These are phyloP conservation scores for Dictyostelium brefeldianum DNA, from an alignment of 78 protist genomes.

Conservation along the genomic window DNA sequence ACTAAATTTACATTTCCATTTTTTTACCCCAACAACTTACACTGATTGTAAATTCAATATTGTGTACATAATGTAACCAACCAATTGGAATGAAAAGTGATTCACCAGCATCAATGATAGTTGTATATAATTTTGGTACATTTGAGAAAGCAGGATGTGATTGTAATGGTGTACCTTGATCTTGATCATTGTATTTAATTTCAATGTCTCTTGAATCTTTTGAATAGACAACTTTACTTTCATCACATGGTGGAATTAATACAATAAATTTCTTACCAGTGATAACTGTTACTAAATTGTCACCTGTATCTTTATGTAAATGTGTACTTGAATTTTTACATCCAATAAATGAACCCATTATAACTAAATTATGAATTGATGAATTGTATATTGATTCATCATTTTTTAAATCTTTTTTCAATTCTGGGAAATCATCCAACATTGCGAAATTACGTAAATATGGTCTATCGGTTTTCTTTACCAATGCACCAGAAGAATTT, in stretches of 20 bases:
- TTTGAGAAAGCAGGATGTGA: constrained; percentile 31
- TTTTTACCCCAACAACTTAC: constrained; percentile 68
- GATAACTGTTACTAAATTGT: constrained; percentile 46
- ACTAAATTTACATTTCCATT: constrained; percentile 20
- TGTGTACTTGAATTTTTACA: constrained; percentile 20
- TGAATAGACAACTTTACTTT: neutral
- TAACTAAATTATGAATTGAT: constrained; percentile 30
- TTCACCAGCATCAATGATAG: constrained; percentile 33
- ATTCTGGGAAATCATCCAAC: constrained; percentile 48
- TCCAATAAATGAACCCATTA: constrained; percentile 56
- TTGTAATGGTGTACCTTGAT: constrained; percentile 14
- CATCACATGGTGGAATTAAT: constrained; percentile 38
- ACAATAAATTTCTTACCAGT: constrained; percentile 31
- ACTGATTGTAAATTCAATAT: constrained; percentile 28
- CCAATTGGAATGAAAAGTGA: constrained; percentile 34
- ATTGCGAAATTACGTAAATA: constrained; percentile 43
- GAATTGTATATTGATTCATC: constrained; percentile 7
- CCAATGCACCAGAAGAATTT: neutral
- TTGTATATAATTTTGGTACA: neutral
- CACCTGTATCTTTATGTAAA: constrained; percentile 70
- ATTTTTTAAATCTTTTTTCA: constrained; percentile 35
- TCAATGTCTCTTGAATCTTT: neutral
- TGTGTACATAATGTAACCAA: constrained; percentile 69
- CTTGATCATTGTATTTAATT: neutral
- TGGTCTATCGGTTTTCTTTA: constrained; percentile 19